Conservation (phyloP, 495 filamentous ascomycete genomes). For the Penicillium fimorum region DNA sequence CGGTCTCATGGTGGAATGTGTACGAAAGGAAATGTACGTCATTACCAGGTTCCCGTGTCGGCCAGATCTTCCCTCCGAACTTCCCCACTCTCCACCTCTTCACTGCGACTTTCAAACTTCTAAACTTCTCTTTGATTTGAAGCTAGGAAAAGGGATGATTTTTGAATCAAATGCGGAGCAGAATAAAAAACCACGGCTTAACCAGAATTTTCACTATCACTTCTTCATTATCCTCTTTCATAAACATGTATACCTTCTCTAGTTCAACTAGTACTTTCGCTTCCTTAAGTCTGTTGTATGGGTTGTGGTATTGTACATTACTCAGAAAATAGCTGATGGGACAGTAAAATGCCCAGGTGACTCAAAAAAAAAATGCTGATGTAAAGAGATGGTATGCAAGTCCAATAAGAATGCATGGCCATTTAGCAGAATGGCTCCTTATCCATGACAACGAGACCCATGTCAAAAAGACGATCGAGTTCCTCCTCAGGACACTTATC, state of each 20-base stretch:
- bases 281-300: background rate
- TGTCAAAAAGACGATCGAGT: conserved; percentile 9
- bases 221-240: background rate
- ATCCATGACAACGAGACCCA: conserved; percentile 6
- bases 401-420: background rate
- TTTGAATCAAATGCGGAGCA: background rate
- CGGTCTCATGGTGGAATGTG: conserved; percentile 23
- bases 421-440: background rate
- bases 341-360: background rate
- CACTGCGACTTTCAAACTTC: background rate
- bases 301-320: background rate
- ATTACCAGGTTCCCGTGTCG: background rate
- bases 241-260: background rate
- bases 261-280: background rate
- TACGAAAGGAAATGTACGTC: conserved; percentile 7
- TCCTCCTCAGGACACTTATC: conserved; percentile 12
- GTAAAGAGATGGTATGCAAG: background rate
- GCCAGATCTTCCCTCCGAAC: background rate
- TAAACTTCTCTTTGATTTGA: too few species aligned
- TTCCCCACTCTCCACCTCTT: background rate
- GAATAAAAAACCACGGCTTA: background rate
- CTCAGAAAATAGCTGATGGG: background rate
- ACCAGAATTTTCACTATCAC: background rate
- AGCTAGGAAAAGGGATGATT: too few species aligned
- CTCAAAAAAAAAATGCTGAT: background rate